Evolutionary conservation across 495 filamentous ascomycete genomes (phyloP).

Genomic region (Terfezia claveryi): DNA sequence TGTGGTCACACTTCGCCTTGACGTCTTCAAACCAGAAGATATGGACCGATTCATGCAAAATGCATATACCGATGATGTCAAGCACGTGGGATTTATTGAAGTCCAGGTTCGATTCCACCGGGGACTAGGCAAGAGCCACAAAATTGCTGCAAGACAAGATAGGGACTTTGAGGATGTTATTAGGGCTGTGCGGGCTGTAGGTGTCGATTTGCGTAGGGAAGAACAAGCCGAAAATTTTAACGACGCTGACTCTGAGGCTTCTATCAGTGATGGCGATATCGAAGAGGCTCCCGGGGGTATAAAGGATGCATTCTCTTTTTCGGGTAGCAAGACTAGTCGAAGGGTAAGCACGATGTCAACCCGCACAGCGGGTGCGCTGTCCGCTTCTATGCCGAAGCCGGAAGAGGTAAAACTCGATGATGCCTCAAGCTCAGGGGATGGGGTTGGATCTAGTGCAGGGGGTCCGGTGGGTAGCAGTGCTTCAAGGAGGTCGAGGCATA

Average conservation of each 20-base stretch:
- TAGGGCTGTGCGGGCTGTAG: neutral
- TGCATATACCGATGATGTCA: slow-evolving; percentile 1
- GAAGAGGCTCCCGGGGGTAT: neutral
- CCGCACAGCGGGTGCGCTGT: neutral
- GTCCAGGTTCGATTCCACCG: slow-evolving; percentile 9
- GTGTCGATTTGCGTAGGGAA: neutral
- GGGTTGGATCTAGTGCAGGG: neutral
- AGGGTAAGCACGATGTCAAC: neutral
- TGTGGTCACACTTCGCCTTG: slow-evolving; percentile 28
- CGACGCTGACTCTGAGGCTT: neutral
- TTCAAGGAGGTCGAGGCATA: neutral
- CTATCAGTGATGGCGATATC: neutral
- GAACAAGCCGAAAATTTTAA: neutral
- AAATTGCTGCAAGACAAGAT: slow-evolving; percentile 4
- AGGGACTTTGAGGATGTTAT: slow-evolving; percentile 11
- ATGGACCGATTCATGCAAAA: slow-evolving; percentile 14
- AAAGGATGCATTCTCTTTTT: neutral
- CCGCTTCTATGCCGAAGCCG: neutral
- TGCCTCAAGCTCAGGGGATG: neutral
- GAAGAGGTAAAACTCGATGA: neutral
- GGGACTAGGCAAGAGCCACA: slow-evolving; percentile 7
- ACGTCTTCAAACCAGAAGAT: slow-evolving; percentile 25
- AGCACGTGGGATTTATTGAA: slow-evolving; percentile 5
- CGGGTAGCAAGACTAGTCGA: neutral
- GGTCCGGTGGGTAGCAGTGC: neutral